Conservation (phyloP, 2,329 filamentous ascomycete genomes). For the Fulvia fulva region DNA sequence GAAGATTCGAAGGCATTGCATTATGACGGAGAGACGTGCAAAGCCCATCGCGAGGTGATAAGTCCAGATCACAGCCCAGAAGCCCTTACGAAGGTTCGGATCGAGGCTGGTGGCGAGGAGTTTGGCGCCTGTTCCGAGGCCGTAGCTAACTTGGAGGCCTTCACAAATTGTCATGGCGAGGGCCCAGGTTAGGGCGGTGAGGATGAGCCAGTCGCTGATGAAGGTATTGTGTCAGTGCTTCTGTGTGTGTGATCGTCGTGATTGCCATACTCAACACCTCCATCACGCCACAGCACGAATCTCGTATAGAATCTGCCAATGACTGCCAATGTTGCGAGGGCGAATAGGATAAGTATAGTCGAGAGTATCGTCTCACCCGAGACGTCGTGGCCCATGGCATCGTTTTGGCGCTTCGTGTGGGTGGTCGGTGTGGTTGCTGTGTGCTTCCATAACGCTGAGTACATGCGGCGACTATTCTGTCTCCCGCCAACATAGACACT, state of each 20-base stretch:
- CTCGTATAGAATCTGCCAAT: neutral
- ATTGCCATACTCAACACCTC: slow-evolving; percentile 6
- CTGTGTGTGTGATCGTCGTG: neutral
- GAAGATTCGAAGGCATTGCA: slow-evolving; percentile 4
- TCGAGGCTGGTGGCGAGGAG: neutral
- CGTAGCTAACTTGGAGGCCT: slow-evolving; percentile 4
- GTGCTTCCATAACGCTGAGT: neutral
- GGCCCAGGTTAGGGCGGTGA: slow-evolving; percentile 2
- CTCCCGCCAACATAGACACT: too few species aligned
- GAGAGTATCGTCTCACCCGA: neutral
- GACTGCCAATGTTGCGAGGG: neutral
- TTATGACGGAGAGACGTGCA: neutral
- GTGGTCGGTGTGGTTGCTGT: neutral
- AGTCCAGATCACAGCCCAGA: slow-evolving; percentile 5
- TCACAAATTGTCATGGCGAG: neutral
- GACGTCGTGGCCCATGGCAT: neutral
- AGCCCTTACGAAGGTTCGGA: neutral
- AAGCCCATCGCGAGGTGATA: slow-evolving; percentile 7
- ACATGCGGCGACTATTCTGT: neutral
- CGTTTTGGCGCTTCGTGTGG: neutral
- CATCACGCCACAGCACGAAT: neutral
- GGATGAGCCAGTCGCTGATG: slow-evolving; percentile 1
- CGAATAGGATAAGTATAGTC: neutral
- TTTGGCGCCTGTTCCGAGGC: neutral
- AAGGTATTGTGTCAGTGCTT: neutral